These are phyloP conservation scores for Casaregolazyma lundiana DNA, from an alignment of 1,139 yeast genomes.

Conservation along the genomic window DNA sequence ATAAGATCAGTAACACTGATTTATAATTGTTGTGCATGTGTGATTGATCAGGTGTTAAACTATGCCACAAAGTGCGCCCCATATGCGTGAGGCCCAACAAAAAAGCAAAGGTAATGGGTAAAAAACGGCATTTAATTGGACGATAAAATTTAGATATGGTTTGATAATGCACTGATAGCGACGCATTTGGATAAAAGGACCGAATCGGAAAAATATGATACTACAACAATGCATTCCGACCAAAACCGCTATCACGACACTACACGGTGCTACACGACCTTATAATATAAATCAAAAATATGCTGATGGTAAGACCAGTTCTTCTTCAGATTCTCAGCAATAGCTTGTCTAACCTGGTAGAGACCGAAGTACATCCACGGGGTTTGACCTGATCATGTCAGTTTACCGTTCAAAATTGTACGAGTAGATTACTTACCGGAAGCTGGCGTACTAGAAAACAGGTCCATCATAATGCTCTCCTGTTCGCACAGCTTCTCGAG, in stretches of 20 bases:
- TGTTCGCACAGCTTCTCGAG: background rate
- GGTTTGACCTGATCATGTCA: background rate
- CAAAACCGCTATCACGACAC: background rate
- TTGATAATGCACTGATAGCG: too few relatives aligned
- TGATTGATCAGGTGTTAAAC: too few relatives aligned
- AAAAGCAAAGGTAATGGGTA: too few relatives aligned
- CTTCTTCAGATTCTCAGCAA: background rate
- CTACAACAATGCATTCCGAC: background rate
- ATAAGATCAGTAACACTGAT: background rate
- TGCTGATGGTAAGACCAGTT: background rate
- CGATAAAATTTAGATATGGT: too few relatives aligned
- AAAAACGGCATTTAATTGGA: too few relatives aligned
- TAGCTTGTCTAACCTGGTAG: background rate
- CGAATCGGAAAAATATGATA: background rate
- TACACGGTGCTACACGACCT: background rate
- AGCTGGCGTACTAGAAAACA: background rate
- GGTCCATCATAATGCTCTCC: background rate
- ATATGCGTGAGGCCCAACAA: too few relatives aligned
- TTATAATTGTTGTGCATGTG: background rate
- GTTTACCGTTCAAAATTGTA: background rate
- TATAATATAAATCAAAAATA: background rate
- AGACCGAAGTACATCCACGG: background rate
- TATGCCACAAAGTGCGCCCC: too few relatives aligned
- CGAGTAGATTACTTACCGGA: background rate
- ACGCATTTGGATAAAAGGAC: too few relatives aligned